Conservation (phyloP, 108 stramenopile genomes). For the Mayamaea pseudoterrestris region DNA sequence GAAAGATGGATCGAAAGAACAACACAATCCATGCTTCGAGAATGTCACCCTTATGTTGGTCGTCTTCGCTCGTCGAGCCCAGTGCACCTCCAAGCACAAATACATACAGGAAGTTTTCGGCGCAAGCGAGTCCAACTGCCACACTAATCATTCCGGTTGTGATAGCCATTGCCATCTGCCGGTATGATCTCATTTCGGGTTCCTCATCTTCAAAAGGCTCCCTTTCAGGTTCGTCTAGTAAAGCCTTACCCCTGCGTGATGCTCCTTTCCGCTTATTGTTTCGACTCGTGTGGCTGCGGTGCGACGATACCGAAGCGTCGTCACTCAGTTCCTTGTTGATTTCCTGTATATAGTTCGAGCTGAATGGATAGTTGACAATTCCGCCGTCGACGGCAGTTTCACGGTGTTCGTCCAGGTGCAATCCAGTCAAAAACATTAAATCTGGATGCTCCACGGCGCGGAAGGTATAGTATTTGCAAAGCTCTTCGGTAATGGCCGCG, state of each 20-base stretch:
- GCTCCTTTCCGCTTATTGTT: slow-evolving; percentile 1
- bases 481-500: slow-evolving; percentile 69
- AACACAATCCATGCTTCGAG: slow-evolving; percentile 60
- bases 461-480: slow-evolving; percentile 85
- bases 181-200: slow-evolving; percentile 51
- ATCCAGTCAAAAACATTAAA: slow-evolving; percentile 70
- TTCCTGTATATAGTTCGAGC: slow-evolving; percentile 31
- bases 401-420: slow-evolving; percentile 46
- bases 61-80: slow-evolving; percentile 9
- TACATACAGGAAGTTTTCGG: slow-evolving; percentile 83
- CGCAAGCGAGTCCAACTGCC: slow-evolving; percentile 79
- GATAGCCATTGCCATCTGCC: slow-evolving; percentile 79
- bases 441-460: slow-evolving; percentile 80
- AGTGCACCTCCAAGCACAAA: slow-evolving; percentile 62
- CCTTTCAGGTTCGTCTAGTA: slow-evolving; percentile 16
- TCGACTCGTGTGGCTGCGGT: slow-evolving; percentile 14
- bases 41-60: slow-evolving; percentile 10
- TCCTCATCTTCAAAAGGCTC: slow-evolving; percentile 57
- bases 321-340: slow-evolving; percentile 17
- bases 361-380: slow-evolving; percentile 55
- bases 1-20: slow-evolving; percentile 72
- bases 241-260: background rate
- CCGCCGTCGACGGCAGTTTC: slow-evolving; percentile 51
- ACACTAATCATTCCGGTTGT: slow-evolving; percentile 82
- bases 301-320: slow-evolving; percentile 8